Evolutionary conservation across 2,329 filamentous ascomycete genomes (phyloP), one percentile per base, ranked within the genome.

Genomic region (Cordyceps fumosorosea): DNA sequence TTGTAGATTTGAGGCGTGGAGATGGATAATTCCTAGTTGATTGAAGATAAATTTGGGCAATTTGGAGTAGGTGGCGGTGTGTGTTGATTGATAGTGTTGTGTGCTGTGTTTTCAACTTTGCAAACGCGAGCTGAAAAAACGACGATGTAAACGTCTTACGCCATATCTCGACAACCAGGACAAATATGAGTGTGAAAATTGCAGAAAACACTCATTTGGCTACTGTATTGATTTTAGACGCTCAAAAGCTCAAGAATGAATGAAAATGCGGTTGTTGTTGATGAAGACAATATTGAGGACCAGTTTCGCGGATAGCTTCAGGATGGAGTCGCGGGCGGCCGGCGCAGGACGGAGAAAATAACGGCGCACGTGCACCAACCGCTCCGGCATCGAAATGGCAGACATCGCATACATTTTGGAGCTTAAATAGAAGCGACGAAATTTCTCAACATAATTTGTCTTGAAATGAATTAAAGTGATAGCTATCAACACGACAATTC

Each of bases 401-500:
- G 6, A 12, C 12, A 22, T 3, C 10, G 6, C 34, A 40, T 14
- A 10, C 34, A 64, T 69, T 59, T 64, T 64, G 54, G 48, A 54
- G 32, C 32, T 60, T 12, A 62, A 52, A 55, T 63, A 20, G 52
- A 62, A 55, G 56, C 48, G 20, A 56, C 45, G 20, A 44, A 3
- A 34, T 20, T 60, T 60, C 37, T 60, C 14, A 12, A 22, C 10
- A 5, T 1, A 22, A 22, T 44, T 22, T 14, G 12, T 10, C 6
- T 16, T 51, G 48, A 53, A 16, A 34, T 32, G 14, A 52, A 32
- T 45, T 44, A 11, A 44, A 26, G 47, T 47, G 57, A 60, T 22
- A 51, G 56, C 57, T 57, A 34, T 52, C 65, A 59, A 45, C 55
- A 64, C 51, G 62, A 67, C 66, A 73, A 73, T 70, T 64, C 56